phyloP scores from a whole-genome alignment of 1,139 yeast genomes.

The Geotrichum candidum region DNA sequence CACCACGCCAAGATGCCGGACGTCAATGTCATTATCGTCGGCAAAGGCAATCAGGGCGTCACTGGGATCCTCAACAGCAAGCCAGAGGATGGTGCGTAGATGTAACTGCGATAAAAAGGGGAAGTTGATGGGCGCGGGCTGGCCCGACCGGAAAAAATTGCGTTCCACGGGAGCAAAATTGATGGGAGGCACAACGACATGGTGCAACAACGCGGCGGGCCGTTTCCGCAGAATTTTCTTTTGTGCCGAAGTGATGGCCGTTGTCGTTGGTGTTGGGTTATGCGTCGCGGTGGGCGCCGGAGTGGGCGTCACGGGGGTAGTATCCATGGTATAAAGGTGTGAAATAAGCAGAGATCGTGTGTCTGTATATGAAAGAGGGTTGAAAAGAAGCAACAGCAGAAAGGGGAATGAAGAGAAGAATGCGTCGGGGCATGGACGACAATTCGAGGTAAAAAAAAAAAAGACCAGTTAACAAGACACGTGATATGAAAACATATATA shows the following conservation, averaged over 20 bases:
- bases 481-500: not conserved
- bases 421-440: no score
- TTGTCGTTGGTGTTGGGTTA: not conserved
- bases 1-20: constrained; percentile 52
- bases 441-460: not conserved
- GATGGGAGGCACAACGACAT: constrained; percentile 79
- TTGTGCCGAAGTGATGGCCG: not conserved
- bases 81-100: constrained; percentile 80
- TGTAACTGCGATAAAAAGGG: constrained; percentile 71
- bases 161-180: constrained; percentile 93
- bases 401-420: not conserved
- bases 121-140: constrained; percentile 92
- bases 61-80: constrained; percentile 91
- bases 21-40: constrained; percentile 57
- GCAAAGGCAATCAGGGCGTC: constrained; percentile 82
- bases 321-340: not conserved
- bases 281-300: not conserved
- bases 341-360: not conserved
- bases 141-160: constrained; percentile 82
- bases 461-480: not conserved
- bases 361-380: no score
- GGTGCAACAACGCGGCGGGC: not conserved
- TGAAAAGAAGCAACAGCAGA: not conserved
- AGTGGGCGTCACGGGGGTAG: not conserved
- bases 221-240: no score